A percentile compares a stretch with the other conserved stretches of the same genome.
phyloP scores from a whole-genome alignment of 2,329 filamentous ascomycete species.

The Calonectria naviculata region DNA sequence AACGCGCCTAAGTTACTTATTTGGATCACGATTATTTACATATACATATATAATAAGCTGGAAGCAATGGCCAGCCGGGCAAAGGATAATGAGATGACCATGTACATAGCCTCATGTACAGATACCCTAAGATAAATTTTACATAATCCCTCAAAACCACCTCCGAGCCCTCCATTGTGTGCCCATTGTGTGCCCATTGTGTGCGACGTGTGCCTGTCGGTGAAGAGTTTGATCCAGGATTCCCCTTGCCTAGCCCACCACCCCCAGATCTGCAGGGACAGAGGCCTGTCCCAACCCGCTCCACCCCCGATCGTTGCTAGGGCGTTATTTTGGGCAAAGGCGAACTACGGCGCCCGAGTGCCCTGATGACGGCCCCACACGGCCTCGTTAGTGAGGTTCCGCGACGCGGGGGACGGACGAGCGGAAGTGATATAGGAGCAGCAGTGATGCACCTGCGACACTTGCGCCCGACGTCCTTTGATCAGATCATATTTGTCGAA shows the following conservation, averaged over 20 bases:
- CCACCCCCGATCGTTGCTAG: slow-evolving; percentile 29
- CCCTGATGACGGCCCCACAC: slow-evolving; percentile 20
- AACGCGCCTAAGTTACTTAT: slow-evolving; percentile 24
- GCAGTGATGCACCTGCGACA: slow-evolving; percentile 6
- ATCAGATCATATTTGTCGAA: background rate
- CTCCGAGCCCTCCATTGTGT: background rate
- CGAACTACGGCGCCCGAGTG: background rate
- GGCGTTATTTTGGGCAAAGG: slow-evolving; percentile 8
- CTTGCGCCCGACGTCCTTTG: background rate
- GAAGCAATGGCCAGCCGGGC: slow-evolving; percentile 23
- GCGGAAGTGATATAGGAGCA: slow-evolving; percentile 10
- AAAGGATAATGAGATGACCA: slow-evolving; percentile 32
- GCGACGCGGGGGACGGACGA: slow-evolving; percentile 24
- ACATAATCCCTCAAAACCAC: background rate
- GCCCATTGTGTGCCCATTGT: background rate
- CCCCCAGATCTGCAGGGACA: slow-evolving; percentile 25
- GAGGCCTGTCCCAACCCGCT: slow-evolving; percentile 3
- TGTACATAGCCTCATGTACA: background rate
- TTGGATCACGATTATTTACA: slow-evolving; percentile 7
- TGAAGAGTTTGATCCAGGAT: slow-evolving; percentile 23
- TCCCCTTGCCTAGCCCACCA: slow-evolving; percentile 1
- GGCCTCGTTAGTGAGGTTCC: slow-evolving; percentile 23
- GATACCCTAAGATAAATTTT: slow-evolving; percentile 8
- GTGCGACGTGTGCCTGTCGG: background rate
- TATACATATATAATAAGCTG: slow-evolving; percentile 27